Base-by-base conservation (phyloP, 805 yeast genomes). In the Priceomyces fermenticarens region DNA sequence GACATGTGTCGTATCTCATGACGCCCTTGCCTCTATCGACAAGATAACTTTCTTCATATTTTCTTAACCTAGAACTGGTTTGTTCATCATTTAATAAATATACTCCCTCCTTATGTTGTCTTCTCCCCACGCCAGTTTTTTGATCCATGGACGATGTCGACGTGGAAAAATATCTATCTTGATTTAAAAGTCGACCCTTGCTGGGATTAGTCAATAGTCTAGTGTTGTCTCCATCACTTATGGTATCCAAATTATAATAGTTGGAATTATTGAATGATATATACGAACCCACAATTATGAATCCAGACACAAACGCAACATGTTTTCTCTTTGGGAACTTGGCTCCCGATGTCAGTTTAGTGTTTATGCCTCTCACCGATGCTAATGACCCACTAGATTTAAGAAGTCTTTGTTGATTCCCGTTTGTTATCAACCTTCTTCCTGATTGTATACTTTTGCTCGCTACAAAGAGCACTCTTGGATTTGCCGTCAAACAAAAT, bases 21-120 rank as follows among this genome's bases (percentile, higher is more conserved):
- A 93, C 91, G 14, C 98, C 98, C 45, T 85, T 83, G 10, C 91
- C 90, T 43, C 97, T 74, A 49, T 85, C 83, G 14, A 91, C 91
- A 27, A 67, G 59, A 54, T 83, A 87, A 46, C 91, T 81, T 60
- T 90, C 93, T 57, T 91, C 96, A 49, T 72, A 70, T 49, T 81
- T 80, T 43, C 90, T 77, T 47, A 90, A 70, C 44, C 78, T 75
- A 25, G 72, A 65, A 35, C 88, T 76, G 8, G 89, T 89, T 53
- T 88, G 90, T 25, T 78, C 83, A 17, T 84, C 89, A 15, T 73
- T 72, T 38, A 85, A 65, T 14, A 83, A 57, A 40, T 72, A 73
- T 2, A 84, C 69, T 3, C 78, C 82, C 47, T 78, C 77, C 45
- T 81, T 78, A 50, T 73, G 65, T 49, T 69, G 75, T 37, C 65